Percentiles rank a stretch among this genome's conserved stretches.
Conservation (phyloP, 2,329 filamentous ascomycete species). For the Verticillium longisporum region DNA sequence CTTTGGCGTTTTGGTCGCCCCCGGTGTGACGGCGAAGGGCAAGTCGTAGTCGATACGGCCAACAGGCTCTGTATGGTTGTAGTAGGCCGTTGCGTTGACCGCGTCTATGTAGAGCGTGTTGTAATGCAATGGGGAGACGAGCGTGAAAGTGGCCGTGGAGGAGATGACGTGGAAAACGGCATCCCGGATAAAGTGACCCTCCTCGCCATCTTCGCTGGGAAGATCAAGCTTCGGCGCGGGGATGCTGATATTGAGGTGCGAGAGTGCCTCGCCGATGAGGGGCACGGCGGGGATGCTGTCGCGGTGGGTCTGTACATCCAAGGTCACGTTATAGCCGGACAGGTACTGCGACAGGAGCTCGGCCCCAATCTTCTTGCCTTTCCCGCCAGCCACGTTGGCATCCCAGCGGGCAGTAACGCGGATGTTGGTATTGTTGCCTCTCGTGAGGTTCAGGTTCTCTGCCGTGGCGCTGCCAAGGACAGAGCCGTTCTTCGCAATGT, state of each 20-base stretch:
- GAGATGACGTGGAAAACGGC: constrained; percentile 82
- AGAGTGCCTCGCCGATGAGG: constrained; percentile 64
- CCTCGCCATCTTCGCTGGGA: constrained; percentile 41
- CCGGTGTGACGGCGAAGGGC: constrained; percentile 72
- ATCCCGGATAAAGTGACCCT: constrained; percentile 70
- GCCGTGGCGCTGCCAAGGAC: constrained; percentile 69
- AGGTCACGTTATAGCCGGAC: constrained; percentile 77
- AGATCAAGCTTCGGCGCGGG: constrained; percentile 61
- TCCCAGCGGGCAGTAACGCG: constrained; percentile 69
- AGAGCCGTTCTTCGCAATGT: constrained; percentile 66
- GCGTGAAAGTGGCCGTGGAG: constrained; percentile 77
- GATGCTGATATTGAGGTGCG: constrained; percentile 63
- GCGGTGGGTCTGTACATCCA: constrained; percentile 66
- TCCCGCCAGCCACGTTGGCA: constrained; percentile 57
- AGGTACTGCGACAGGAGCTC: constrained; percentile 79
- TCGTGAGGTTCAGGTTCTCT: constrained; percentile 53
- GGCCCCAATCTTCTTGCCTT: constrained; percentile 55
- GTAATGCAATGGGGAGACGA: constrained; percentile 69
- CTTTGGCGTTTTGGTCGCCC: constrained; percentile 63
- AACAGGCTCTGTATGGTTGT: constrained; percentile 71
- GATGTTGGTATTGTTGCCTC: constrained; percentile 67
- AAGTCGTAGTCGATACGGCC: constrained; percentile 70
- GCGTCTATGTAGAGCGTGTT: constrained; percentile 71
- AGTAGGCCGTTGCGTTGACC: constrained; percentile 79
- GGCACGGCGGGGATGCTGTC: constrained; percentile 69